Base-by-base conservation (phyloP, 2,329 filamentous ascomycete species). In the Aspergillus carbonarius region DNA sequence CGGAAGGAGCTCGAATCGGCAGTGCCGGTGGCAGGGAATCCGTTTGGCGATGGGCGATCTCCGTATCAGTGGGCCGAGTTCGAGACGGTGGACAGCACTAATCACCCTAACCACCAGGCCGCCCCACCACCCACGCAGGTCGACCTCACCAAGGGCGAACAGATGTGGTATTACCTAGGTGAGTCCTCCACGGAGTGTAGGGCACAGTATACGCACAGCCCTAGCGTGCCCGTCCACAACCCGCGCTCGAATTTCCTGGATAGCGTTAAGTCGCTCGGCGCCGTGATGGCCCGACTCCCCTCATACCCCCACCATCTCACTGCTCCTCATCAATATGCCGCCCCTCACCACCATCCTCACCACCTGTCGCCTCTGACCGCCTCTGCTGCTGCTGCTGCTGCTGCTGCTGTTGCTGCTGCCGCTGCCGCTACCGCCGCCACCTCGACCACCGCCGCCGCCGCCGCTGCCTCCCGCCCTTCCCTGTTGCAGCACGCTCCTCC, bases 131-230 rank as follows among this genome's bases (percentile, higher is more conserved):
- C 90, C 72, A 82, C 81, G 70, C 90, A 88, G 75, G 79, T 96
- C 58, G 86, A 96, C 69, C 74, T 96, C 8, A 76, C 76, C 60
- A 90, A 89, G 71, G 82, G 87, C 15, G 85, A 93, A 61, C 88
- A 91, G 71, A 74, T 96, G 17, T 98, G 93, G 91, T 85, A 92
- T 77, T 98, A 97, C 73, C 82, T 99, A 60, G 91, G 91, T 32
- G 86, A 86, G 72, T 85, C 84, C 18, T 98, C 93, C 20, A 97
- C 93, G 6, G 93, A 98, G 70, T 90, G 92, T 55, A 92, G 88
- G 74, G 88, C 92, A 25, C 92, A 96, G 72, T 99, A 95, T 76
- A 96, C 93, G 4, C 90, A 95, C 68, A 87, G 96, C 75, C 85
- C 83, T 44, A 78, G 76, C 59, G 81, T 79, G 58, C 64, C 68